Evolutionary conservation across 441 rosid genomes (phyloP), one percentile per base, ranked within the genome.

Genomic region (Mallotus repandus): DNA sequence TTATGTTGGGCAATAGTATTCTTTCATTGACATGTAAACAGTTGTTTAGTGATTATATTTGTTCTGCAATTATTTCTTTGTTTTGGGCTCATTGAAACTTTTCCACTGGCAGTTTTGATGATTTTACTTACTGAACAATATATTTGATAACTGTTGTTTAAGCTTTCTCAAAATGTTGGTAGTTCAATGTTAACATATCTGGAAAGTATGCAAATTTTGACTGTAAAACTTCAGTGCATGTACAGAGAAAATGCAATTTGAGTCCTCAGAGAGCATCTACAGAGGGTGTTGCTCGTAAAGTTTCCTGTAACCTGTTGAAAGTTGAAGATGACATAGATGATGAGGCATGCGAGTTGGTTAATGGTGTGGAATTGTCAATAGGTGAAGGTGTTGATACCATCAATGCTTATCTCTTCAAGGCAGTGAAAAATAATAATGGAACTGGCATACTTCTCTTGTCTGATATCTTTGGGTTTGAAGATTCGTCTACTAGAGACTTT

Each of bases 351-450:
- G 97, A 91, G 81, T 76, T 94, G 8, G 97, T 92, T 19, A 86
- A 71, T 54, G 91, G 97, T 70, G 70, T 73, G 11, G 97, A 89
- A 77, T 66, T 94, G 46, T 85, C 89, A 45, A 68, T 89, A 8
- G 90, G 90, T 41, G 91, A 87, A 38, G 85, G 83, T 19, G 69
- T 7, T 18, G 91, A 88, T 74, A 64, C 80, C 67, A 83, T 92
- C 76, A 75, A 52, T 21, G 92, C 92, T 59, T 85, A 88, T 76
- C 84, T 92, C 58, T 83, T 82, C 71, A 92, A 79, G 69, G 94
- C 96, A 16, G 92, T 90, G 58, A 92, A 92, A 70, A 92, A 92
- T 65, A 92, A 90, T 65, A 93, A 91, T 68, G 90, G 88, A 67
- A 82, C 85, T 73, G 96, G 94, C 67, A 70, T 88, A 57, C 81